Conservation (phyloP, 139 green algal genomes). For the Chlamydomonas sphaeroides region DNA sequence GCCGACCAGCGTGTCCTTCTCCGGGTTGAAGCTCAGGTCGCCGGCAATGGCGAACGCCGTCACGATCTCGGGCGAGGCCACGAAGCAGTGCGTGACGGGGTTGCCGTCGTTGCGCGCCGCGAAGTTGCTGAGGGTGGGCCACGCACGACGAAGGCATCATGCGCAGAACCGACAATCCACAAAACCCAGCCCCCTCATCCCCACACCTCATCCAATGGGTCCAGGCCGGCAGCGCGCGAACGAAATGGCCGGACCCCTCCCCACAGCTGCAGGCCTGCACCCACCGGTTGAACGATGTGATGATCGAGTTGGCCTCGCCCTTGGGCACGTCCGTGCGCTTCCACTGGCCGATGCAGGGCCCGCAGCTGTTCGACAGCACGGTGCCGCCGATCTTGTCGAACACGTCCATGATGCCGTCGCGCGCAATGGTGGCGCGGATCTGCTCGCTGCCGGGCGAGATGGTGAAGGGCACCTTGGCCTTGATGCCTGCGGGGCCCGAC, state of each 20-base stretch:
- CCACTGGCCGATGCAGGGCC: slow-evolving; percentile 97
- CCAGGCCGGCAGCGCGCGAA: no score
- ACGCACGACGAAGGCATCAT: background rate
- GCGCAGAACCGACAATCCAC: no score
- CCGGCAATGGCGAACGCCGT: slow-evolving; percentile 72
- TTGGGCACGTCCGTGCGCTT: slow-evolving; percentile 93
- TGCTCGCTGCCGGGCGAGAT: slow-evolving; percentile 94
- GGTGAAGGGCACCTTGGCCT: slow-evolving; percentile 92
- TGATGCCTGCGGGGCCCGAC: slow-evolving; percentile 75
- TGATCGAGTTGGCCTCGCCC: slow-evolving; percentile 92
- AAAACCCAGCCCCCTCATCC: no score
- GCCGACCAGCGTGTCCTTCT: slow-evolving; percentile 82
- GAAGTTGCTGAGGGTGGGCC: slow-evolving; percentile 79
- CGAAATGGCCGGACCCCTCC: no score
- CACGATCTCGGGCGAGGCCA: slow-evolving; percentile 92
- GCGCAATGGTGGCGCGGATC: slow-evolving; percentile 93
- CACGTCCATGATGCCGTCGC: slow-evolving; percentile 90
- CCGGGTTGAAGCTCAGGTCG: slow-evolving; percentile 96
- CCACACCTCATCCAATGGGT: no score
- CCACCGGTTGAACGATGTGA: slow-evolving; percentile 93
- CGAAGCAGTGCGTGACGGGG: slow-evolving; percentile 92
- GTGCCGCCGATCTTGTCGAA: slow-evolving; percentile 94
- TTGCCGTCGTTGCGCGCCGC: slow-evolving; percentile 95
- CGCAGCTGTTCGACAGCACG: slow-evolving; percentile 95
- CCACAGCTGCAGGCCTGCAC: no score